Percentiles rank a stretch among this genome's conserved stretches.
Conservation (phyloP, 2,329 filamentous ascomycete species). For the Rhynchosporium secalis region DNA sequence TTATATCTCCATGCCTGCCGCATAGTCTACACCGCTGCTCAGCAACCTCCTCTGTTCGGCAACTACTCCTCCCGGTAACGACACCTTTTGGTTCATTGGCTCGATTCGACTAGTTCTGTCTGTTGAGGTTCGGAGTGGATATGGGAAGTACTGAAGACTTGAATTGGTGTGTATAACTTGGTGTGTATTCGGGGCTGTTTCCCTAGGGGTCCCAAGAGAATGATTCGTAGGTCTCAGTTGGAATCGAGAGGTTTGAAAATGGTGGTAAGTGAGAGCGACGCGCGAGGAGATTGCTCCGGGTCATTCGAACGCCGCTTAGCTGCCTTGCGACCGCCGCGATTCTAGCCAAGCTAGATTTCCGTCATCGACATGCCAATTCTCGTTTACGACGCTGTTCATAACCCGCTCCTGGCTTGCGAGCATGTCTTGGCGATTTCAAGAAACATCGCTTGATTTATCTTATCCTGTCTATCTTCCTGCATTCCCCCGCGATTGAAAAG, state of each 20-base stretch:
- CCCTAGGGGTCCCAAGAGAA: background rate
- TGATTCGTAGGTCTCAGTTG: background rate
- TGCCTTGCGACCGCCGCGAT: background rate
- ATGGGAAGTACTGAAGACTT: background rate
- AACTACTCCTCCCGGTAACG: background rate
- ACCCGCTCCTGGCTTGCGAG: background rate
- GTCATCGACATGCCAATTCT: too few relatives aligned
- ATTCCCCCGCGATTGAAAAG: background rate
- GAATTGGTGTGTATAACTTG: background rate
- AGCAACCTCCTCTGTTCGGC: background rate
- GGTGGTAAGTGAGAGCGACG: background rate
- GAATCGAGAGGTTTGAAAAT: background rate
- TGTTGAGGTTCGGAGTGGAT: background rate
- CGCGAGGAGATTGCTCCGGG: background rate
- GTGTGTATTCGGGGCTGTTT: slow-evolving; percentile 1
- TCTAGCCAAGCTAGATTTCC: background rate
- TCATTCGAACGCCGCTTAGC: background rate
- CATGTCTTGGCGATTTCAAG: background rate
- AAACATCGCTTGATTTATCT: slow-evolving; percentile 4
- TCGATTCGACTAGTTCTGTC: background rate
- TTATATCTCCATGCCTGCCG: slow-evolving; percentile 8
- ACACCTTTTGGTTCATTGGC: background rate
- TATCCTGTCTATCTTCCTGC: slow-evolving; percentile 8
- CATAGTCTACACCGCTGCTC: slow-evolving; percentile 4
- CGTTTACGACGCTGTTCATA: background rate